These are phyloP conservation scores for Leccinum imitatum DNA, from an alignment of 768 basidiomycete species.

Conservation along the genomic window DNA sequence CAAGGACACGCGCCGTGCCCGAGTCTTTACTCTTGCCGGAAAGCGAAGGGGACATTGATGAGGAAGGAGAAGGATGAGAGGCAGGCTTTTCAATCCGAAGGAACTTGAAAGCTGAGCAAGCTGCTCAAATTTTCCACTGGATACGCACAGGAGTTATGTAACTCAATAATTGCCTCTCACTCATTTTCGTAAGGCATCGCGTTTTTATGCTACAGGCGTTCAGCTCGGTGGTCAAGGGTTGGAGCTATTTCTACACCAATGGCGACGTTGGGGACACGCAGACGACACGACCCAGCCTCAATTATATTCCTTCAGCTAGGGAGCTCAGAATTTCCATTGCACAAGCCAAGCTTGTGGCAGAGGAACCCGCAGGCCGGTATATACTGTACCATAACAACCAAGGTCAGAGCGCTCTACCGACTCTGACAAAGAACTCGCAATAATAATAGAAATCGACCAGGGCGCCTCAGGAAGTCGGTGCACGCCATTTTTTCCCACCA, in stretches of 20 bases:
- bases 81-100: neutral
- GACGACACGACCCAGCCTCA: neutral
- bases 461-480: neutral
- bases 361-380: neutral
- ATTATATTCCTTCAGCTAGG: neutral
- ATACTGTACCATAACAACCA: neutral
- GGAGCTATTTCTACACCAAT: constrained; percentile 2
- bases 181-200: constrained; percentile 12
- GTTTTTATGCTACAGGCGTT: neutral
- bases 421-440: neutral
- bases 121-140: constrained; percentile 11
- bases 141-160: constrained; percentile 26
- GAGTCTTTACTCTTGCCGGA: constrained; percentile 70
- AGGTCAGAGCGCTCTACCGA: neutral
- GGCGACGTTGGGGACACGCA: neutral
- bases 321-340: neutral
- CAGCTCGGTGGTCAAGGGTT: neutral
- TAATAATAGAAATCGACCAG: neutral
- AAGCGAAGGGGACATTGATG: constrained; percentile 47
- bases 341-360: neutral
- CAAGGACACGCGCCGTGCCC: constrained; percentile 84
- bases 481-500: neutral
- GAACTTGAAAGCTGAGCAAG: neutral
- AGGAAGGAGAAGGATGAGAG: neutral
- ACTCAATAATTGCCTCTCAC: neutral